Percentiles rank a stretch among this genome's conserved stretches.
Conservation (phyloP, 2,329 filamentous ascomycete species). For the Podosphaera xanthii region DNA sequence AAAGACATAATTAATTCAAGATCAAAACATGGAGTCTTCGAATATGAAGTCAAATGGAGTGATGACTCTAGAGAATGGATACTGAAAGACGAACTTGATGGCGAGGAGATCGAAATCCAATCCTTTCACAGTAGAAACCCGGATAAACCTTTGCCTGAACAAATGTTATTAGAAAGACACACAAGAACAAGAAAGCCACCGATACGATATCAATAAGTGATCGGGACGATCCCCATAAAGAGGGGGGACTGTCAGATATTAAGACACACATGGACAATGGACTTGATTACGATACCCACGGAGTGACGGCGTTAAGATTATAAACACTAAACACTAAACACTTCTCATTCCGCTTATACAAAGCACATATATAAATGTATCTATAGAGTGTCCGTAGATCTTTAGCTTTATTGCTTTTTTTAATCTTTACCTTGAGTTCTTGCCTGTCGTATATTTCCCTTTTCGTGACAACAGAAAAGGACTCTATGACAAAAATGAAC, state of each 20-base stretch:
- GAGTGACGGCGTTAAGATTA: too few species aligned
- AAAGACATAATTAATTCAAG: not conserved
- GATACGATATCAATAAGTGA: not conserved
- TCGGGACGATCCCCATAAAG: not conserved
- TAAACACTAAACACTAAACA: too few species aligned
- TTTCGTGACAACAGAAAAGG: too few species aligned
- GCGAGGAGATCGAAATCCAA: not conserved
- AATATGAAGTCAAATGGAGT: not conserved
- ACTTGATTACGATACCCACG: too few species aligned
- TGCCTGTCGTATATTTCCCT: too few species aligned
- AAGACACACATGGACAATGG: too few species aligned
- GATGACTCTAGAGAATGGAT: not conserved
- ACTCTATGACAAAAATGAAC: too few species aligned
- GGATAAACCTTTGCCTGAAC: not conserved
- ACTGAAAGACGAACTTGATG: not conserved
- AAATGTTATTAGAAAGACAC: not conserved
- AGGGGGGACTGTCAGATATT: not conserved
- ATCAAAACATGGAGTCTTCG: not conserved
- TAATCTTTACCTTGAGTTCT: too few species aligned
- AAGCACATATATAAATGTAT: too few species aligned
- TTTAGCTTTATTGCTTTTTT: too few species aligned
- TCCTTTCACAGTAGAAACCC: not conserved
- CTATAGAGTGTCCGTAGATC: too few species aligned
- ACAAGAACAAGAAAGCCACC: not conserved
- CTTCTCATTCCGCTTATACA: too few species aligned